Base-by-base conservation (phyloP, 2,329 filamentous ascomycete species). In the Ceratocystiopsis minuta region DNA sequence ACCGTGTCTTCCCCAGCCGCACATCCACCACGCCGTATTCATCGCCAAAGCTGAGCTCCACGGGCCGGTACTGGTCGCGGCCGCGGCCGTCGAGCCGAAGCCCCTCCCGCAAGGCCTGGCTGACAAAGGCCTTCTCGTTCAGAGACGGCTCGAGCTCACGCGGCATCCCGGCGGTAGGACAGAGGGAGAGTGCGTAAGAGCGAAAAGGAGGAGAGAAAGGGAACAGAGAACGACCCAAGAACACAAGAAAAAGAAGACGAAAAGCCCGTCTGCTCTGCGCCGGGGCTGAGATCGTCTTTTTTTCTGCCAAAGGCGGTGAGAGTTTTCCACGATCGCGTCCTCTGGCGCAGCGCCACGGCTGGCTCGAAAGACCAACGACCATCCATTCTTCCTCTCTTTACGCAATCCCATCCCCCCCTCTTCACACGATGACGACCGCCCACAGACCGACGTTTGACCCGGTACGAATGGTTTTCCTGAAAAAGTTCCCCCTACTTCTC, bases 381-480 rank as follows among this genome's bases (percentile, higher is more conserved):
- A 16, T 39, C 28, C 37, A 15, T 39, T 31, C 11, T 31, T 20
- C 7, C 15, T 14, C n/a, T 12, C 14, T 13, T 36, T 13, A 34
- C n/a, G 11, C 32, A 20, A 17, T 15, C 14, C 12, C 28, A 37
- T 33, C 20, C 28, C 16, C 16, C 24, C 3, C 34, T 35, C 17
- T 43, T 42, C 34, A n/a, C 46, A 59, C 51, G n/a, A 79, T 80
- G 75, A 79, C 75, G 49, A 72, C 68, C 61, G 75, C 75, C 36
- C 75, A 80, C 51, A 81, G 90, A 64, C 90, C 90, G 43, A 98
- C 90, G 0, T 98, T 98, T 57, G 90, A 98, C 59, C 90, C 90
- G 50, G 83, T 87, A 72, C 49, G 68, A 50, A 28, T 41, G 24
- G 3, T 31, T 12, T 5, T 24, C 9, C 33, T 17, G 38, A 36